phyloP scores from a whole-genome alignment of 192 early-diverging fungal genomes.

The Haplosporangium gracile region DNA sequence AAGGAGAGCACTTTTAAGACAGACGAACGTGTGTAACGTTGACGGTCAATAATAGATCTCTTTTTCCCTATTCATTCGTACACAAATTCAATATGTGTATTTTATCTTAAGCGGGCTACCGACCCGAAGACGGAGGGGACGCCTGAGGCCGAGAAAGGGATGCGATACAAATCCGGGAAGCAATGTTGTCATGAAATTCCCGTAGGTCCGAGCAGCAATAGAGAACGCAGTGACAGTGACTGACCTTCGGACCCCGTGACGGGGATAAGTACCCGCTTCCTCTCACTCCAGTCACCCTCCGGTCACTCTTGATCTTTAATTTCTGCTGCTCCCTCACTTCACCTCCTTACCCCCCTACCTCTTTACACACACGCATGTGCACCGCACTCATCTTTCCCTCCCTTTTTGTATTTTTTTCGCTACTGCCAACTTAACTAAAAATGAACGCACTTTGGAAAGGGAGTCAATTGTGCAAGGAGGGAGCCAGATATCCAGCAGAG shows the following conservation, averaged over 20 bases:
- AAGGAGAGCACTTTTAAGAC: neutral
- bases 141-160: neutral
- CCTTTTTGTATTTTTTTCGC: neutral
- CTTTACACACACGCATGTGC: neutral
- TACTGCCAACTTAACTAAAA: neutral
- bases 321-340: neutral
- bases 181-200: slow-evolving; percentile 8
- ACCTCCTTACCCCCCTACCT: neutral
- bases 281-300: neutral
- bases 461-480: neutral
- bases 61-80: neutral
- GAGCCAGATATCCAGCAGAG: neutral
- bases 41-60: neutral
- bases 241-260: neutral
- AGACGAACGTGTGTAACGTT: slow-evolving; percentile 7
- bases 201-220: slow-evolving; percentile 1
- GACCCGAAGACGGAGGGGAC: neutral
- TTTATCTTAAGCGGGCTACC: neutral
- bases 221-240: neutral
- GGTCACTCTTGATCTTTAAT: neutral
- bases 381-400: neutral
- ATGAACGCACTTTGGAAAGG: neutral
- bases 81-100: neutral
- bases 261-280: neutral
- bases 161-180: slow-evolving; percentile 7